phyloP scores from a whole-genome alignment of 331 rosid species.

The Arachis monticola region DNA sequence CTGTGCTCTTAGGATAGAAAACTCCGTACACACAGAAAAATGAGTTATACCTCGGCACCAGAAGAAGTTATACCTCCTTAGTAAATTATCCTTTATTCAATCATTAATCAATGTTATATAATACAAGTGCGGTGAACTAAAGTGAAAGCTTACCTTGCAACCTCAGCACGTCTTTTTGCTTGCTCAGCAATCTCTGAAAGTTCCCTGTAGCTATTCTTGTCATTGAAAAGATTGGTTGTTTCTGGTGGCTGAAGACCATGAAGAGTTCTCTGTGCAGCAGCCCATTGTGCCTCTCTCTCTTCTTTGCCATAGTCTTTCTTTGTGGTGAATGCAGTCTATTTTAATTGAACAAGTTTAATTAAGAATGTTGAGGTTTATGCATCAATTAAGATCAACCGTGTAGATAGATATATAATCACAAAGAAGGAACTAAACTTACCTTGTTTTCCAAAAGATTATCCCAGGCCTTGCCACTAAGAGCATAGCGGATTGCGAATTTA shows the following conservation, averaged over 20 bases:
- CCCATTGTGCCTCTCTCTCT: conserved; percentile 99
- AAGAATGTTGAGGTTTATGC: conserved; percentile 21
- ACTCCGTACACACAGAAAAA: too few relatives aligned
- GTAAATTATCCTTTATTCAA: not conserved
- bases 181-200: conserved; percentile 99
- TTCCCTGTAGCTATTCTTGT: conserved; percentile 80
- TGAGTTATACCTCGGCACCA: too few relatives aligned
- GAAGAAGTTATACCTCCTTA: too few relatives aligned
- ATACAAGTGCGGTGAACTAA: not conserved
- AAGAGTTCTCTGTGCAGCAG: conserved; percentile 90
- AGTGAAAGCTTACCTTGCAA: conserved; percentile 72
- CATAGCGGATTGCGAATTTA: conserved; percentile 86
- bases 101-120: not conserved
- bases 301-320: conserved; percentile 98
- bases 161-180: conserved; percentile 98
- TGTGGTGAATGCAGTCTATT: conserved; percentile 95
- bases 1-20: too few relatives aligned
- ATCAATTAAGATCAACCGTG: conserved; percentile 3
- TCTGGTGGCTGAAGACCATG: conserved; percentile 98
- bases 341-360: conserved; percentile 18
- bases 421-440: conserved; percentile 45
- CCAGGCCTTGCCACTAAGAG: conserved; percentile 94
- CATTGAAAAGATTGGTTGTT: conserved; percentile 65
- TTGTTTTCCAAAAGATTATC: conserved; percentile 93
- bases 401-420: not conserved